Evolutionary conservation across 179 eudicot genomes (phyloP), one percentile per base, ranked within the genome.

Genomic region (Sideroxylon spinosum): DNA sequence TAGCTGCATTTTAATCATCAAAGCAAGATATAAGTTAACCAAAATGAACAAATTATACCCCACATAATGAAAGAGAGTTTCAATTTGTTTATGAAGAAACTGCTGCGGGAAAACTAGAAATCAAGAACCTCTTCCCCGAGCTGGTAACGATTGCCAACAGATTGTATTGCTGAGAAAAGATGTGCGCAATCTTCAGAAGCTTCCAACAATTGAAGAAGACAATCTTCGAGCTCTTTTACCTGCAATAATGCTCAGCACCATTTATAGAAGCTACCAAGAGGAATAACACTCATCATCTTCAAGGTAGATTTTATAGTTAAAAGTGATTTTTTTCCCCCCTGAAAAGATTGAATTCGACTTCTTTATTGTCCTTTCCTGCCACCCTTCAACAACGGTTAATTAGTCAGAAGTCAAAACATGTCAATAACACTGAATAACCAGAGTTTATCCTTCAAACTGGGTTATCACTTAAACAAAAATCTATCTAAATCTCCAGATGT

Each of bases 151-250:
- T 81, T 80, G 74, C 90, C 92, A 74, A 90, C 79, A 25, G 90
- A 86, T 66, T 91, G 86, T 79, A 91, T 79, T 56, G 90, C 92
- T 19, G 73, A 72, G 61, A 90, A 88, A 76, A 91, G 85, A 83
- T 81, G 72, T 22, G 83, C 56, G 81, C 89, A 84, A 50, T 93
- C 92, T 52, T 89, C 95, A 70, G 87, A 83, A 78, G 85, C 84
- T 83, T 72, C 78, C 86, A 90, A 28, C 83, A 95, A 82, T 55
- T 90, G 78, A 74, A 89, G 49, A 85, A 87, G 83, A 29, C 85
- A 88, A 57, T 83, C 81, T 87, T 95, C 97, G 63, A 95, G 92
- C 82, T 89, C 85, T 81, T 90, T 91, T 71, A 95, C 97, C 97
- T 95, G 87, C 76, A 77, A 74, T 49, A 62, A 52, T 26, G 72